These are phyloP conservation scores for Mallotus repandus DNA, from an alignment of 441 rosid species.

Conservation along the genomic window DNA sequence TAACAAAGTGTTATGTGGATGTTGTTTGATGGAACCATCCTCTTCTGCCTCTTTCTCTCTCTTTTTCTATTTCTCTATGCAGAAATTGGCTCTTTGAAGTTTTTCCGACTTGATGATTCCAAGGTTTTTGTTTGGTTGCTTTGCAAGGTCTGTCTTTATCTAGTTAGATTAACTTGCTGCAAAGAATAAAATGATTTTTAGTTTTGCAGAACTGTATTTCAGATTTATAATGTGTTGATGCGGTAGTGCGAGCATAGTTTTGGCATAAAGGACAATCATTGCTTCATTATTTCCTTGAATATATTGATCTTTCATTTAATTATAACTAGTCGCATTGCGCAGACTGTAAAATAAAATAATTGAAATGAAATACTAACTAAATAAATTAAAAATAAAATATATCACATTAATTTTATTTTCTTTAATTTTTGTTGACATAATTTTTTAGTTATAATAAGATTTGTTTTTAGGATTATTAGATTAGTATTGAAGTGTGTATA, in stretches of 20 bases:
- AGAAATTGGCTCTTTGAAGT: slow-evolving; percentile 76
- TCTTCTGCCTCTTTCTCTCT: neutral
- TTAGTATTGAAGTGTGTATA: too few species aligned
- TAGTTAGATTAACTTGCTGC: neutral
- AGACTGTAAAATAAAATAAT: too few species aligned
- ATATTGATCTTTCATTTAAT: neutral
- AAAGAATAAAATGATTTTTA: neutral
- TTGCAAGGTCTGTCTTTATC: slow-evolving; percentile 58
- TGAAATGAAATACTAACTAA: too few species aligned
- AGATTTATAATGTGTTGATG: slow-evolving; percentile 12
- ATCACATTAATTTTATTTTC: too few species aligned
- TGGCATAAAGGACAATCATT: slow-evolving; percentile 3
- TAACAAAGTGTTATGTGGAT: slow-evolving; percentile 4
- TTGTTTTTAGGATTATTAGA: too few species aligned
- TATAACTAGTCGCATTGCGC: too few species aligned
- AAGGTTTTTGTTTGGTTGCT: slow-evolving; percentile 79
- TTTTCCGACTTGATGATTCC: slow-evolving; percentile 79
- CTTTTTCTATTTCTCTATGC: slow-evolving; percentile 21
- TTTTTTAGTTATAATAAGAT: too few species aligned
- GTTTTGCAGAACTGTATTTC: neutral
- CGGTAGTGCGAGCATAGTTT: neutral
- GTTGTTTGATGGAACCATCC: neutral
- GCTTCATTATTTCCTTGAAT: slow-evolving; percentile 4
- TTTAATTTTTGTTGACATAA: too few species aligned
- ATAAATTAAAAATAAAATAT: too few species aligned